Evolutionary conservation across 2,329 filamentous ascomycete species (phyloP), one percentile per base, ranked within the genome.

Genomic region (Botrytis paeoniae): DNA sequence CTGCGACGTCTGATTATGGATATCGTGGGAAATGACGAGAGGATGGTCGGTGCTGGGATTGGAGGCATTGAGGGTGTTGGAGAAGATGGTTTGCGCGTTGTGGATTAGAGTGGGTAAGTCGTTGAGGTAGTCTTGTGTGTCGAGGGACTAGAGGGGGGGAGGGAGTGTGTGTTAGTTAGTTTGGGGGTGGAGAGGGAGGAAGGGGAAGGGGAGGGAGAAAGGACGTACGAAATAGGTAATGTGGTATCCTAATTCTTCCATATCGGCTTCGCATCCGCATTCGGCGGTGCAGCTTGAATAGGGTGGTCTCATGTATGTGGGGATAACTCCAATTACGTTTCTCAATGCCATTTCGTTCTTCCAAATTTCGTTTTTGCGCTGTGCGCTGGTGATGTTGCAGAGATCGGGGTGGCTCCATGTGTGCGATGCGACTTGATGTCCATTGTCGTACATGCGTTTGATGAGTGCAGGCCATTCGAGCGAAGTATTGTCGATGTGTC

Each of bases 341-440:
- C 84, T 82, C n/a, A 88, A 76, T 37, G 86, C 86, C 83, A 86
- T 86, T 79, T 88, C 86, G 77, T 85, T 85, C 78, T 86, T 85
- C 77, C 80, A 79, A 83, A 88, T 86, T 75, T 84, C 85, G 66
- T 86, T 80, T 74, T 83, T 83, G 72, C 84, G 82, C 75, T 85
- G 81, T 6, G 78, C 77, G 35, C 82, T 80, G 7, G 82, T 83
- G 71, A 86, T 78, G 32, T 81, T 80, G 76, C 82, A 84, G 70
- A 87, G 78, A 74, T 85, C 83, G 69, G 84, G 79, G 75, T 88
- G 86, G 3, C 84, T 85, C 86, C 86, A 88, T 16, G 86, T 87
- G 79, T 88, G 89, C 29, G 85, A 87, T 72, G 86, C 89, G 73
- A 91, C 82, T 78, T 91, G 89, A 79, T 91, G 89, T 25, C 87